A percentile compares a stretch with the other conserved stretches of the same genome.
Conservation (phyloP, 306 rosid species). For the Alnus glutinosa region DNA sequence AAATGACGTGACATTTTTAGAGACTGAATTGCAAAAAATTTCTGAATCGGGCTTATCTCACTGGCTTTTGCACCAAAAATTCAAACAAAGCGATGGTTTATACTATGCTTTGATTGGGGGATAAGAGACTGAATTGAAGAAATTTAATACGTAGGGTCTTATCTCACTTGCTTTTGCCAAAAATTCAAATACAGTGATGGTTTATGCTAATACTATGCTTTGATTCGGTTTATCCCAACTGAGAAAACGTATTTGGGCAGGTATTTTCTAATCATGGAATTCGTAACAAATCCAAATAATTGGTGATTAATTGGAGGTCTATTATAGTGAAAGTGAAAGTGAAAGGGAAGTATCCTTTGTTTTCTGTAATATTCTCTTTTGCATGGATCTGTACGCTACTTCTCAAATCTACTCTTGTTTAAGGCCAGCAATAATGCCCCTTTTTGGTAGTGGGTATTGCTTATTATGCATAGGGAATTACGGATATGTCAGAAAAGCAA, state of each 20-base stretch:
- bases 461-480: constrained; percentile 7
- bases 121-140: no score
- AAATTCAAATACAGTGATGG: neutral
- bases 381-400: constrained; percentile 19
- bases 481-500: neutral
- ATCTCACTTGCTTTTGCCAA: neutral
- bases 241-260: neutral
- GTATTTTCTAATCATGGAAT: neutral
- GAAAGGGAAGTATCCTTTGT: neutral
- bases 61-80: neutral
- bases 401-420: neutral
- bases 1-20: no score
- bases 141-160: neutral
- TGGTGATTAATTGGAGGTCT: neutral
- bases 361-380: neutral
- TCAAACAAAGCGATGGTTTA: neutral
- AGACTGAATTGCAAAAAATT: no score
- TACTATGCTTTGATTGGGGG: no score
- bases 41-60: neutral
- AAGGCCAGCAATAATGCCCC: constrained; percentile 17
- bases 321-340: neutral
- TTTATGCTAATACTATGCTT: neutral
- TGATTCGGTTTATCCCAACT: neutral
- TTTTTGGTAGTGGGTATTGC: constrained; percentile 39
- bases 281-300: constrained; percentile 2